Evolutionary conservation across 345 rosid species (phyloP).

Genomic region (Durio zibethinus): DNA sequence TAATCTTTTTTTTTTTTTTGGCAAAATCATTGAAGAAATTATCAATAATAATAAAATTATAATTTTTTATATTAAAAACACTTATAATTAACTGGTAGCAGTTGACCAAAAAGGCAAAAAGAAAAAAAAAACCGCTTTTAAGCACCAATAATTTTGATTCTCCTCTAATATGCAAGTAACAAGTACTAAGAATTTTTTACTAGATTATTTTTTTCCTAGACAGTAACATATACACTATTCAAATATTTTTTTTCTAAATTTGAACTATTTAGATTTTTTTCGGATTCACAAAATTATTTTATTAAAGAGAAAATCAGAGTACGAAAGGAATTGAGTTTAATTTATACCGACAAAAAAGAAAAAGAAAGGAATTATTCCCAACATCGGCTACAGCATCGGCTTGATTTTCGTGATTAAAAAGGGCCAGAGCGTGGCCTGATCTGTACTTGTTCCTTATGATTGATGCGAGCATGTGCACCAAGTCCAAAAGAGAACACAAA

Average conservation of each 20-base stretch:
- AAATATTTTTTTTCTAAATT: background rate
- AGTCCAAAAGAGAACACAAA: background rate
- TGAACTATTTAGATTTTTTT: background rate
- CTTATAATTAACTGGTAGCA: background rate
- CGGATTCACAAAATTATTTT: too few relatives aligned
- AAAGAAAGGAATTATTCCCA: background rate
- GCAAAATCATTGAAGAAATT: background rate
- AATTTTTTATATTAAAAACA: background rate
- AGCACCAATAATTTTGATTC: constrained; percentile 1
- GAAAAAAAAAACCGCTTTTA: background rate
- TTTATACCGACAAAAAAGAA: background rate
- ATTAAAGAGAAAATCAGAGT: background rate
- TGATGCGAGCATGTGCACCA: constrained; percentile 18
- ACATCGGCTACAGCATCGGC: background rate
- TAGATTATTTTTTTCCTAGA: background rate
- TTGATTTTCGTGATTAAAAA: constrained; percentile 1
- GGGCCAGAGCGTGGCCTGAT: constrained; percentile 4
- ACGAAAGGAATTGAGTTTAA: background rate
- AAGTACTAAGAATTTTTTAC: background rate
- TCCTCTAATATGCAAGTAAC: background rate
- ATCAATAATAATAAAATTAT: background rate
- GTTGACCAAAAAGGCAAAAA: constrained; percentile 15
- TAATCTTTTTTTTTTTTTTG: too few relatives aligned
- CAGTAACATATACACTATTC: background rate
- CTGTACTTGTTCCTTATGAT: constrained; percentile 3